Conservation (phyloP, 768 basidiomycete genomes). For the Steccherinum ochraceum region DNA sequence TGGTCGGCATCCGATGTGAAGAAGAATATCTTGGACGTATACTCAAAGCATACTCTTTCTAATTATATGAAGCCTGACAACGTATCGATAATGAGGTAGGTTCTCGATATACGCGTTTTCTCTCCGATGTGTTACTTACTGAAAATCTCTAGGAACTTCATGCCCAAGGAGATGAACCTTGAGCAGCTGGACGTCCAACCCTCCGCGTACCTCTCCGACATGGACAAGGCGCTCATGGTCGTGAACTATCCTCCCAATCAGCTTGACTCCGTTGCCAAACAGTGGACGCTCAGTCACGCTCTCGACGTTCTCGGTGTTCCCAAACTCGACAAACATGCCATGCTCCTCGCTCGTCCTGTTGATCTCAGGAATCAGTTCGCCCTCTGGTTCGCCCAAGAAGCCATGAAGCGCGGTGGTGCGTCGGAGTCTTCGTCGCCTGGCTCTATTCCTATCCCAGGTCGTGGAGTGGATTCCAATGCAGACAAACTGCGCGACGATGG, state of each 20-base stretch:
- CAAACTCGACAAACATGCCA: neutral
- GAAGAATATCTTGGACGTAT: neutral
- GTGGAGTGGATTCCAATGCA: no score
- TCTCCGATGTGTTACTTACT: no score
- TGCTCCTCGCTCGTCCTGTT: neutral
- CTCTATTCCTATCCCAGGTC: no score
- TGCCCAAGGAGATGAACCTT: neutral
- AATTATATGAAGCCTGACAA: neutral
- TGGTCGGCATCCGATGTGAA: neutral
- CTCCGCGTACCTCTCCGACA: neutral
- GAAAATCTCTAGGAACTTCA: neutral
- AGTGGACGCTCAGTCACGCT: constrained; percentile 1
- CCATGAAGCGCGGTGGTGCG: no score
- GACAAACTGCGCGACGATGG: neutral
- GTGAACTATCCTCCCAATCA: neutral
- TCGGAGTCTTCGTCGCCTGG: no score
- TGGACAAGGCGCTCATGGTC: constrained; percentile 1
- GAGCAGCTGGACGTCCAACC: neutral
- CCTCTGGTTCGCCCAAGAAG: no score
- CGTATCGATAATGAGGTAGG: neutral
- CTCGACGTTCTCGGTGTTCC: neutral
- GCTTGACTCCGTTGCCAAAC: neutral
- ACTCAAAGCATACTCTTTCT: neutral
- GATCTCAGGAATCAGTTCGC: neutral
- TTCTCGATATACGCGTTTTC: no score